Evolutionary conservation across 1,284 basidiomycete genomes (phyloP), one percentile per base, ranked within the genome.

Genomic region (Pseudozyma thailandica): DNA sequence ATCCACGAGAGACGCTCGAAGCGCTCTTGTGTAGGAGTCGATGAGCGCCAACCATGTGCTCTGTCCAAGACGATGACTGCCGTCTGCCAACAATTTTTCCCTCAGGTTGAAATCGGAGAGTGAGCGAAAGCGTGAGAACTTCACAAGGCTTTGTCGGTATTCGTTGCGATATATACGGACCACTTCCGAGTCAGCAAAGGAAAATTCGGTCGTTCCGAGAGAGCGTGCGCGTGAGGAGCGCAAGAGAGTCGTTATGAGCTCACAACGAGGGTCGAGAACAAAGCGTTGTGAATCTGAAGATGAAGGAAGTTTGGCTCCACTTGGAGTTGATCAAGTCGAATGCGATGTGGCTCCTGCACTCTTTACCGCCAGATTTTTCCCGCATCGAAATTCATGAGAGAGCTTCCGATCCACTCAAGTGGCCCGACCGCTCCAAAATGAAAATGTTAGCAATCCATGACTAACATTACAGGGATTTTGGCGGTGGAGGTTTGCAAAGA

Each of bases 1-100:
- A 56, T 39, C 41, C 39, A 21, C 52, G 52, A 53, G 63, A 60
- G 52, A 60, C 63, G 63, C 63, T 45, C 44, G 37, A 60, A 49
- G 57, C 63, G 57, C 52, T 56, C 39, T 50, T 56, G 30, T 44
- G 49, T 8, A 66, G 23, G 26, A 54, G 56, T 10, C 53, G 46
- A 43, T 44, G 46, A 30, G 64, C 50, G 25, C 53, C 64, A 58
- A 68, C 54, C 64, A 68, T 68, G 25, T 39, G 16, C 21, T 5
- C 21, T 20, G 21, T 35, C 15, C 13, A 35, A 16, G 15, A 9
- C 33, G 33, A 35, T 16, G 13, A 16, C 33, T 9, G n/a, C 8
- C 33, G 6, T 35, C 33, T 35, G 33, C 33, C n/a, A n/a, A n/a
- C n/a, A n/a, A n/a, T n/a, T n/a, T n/a, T n/a, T n/a, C n/a, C n/a